Percentiles rank a stretch among this genome's conserved stretches.
phyloP scores from a whole-genome alignment of 345 rosid species.

The Raphanus raphanistrum region DNA sequence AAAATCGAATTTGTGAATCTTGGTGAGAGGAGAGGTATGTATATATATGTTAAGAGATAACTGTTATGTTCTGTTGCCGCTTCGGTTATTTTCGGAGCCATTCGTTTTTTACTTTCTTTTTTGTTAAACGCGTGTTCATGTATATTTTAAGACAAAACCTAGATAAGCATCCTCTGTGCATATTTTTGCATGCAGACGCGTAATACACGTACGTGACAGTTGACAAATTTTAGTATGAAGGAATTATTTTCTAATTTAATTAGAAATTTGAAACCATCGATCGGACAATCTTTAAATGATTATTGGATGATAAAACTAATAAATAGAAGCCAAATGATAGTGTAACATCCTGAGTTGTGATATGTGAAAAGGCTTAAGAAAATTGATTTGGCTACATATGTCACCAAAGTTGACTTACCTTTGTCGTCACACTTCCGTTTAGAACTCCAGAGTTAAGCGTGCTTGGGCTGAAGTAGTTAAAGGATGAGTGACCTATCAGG shows the following conservation, averaged over 20 bases:
- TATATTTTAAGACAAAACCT: not conserved
- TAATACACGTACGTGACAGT: not conserved
- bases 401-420: no score
- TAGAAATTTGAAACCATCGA: not conserved
- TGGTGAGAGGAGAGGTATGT: not conserved
- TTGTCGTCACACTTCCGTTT: no score
- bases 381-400: no score
- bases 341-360: no score
- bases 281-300: not conserved
- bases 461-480: no score
- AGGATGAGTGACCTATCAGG: no score
- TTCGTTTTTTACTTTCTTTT: not conserved
- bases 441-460: no score
- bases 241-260: not conserved
- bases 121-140: not conserved
- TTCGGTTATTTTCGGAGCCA: not conserved
- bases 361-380: no score
- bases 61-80: constrained; percentile 1
- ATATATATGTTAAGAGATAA: constrained; percentile 9
- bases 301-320: not conserved
- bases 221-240: not conserved
- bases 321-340: not conserved
- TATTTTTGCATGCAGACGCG: not conserved
- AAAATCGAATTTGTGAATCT: constrained; percentile 16
- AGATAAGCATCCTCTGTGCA: not conserved